These are phyloP conservation scores for Candolleomyces efflorescens DNA, from an alignment of 768 basidiomycete genomes.

Conservation along the genomic window DNA sequence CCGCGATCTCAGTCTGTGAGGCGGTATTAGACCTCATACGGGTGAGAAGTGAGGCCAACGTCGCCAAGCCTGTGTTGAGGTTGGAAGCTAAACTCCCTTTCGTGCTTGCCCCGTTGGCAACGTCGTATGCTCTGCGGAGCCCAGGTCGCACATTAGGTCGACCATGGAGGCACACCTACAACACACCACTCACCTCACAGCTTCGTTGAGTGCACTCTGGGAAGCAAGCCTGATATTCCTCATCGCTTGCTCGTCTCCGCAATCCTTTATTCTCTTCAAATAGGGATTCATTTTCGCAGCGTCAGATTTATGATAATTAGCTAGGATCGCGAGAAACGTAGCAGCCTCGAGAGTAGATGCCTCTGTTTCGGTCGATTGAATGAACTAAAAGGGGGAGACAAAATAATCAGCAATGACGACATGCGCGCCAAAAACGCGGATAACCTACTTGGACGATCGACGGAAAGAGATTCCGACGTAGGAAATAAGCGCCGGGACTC, in stretches of 20 bases:
- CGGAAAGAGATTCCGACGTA: slow-evolving; percentile 58
- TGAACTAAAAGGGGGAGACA: slow-evolving; percentile 34
- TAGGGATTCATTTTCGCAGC: slow-evolving; percentile 68
- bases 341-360: slow-evolving; percentile 56
- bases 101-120: too few species aligned
- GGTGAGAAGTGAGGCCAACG: background rate
- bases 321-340: slow-evolving; percentile 56
- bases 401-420: background rate
- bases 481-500: slow-evolving; percentile 69
- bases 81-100: background rate
- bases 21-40: background rate
- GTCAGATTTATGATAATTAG: slow-evolving; percentile 71
- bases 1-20: background rate
- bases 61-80: background rate
- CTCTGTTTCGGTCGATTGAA: slow-evolving; percentile 51
- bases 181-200: slow-evolving; percentile 40
- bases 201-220: slow-evolving; percentile 45
- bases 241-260: slow-evolving; percentile 48
- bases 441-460: slow-evolving; percentile 43
- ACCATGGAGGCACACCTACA: background rate
- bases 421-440: background rate
- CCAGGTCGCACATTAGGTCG: background rate
- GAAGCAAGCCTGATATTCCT: slow-evolving; percentile 53
- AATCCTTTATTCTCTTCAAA: slow-evolving; percentile 46
- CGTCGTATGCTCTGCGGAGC: background rate